Percentiles rank a stretch among this genome's conserved stretches.
phyloP scores from a whole-genome alignment of 768 basidiomycete species.

The Neoboletus brunneissimus region DNA sequence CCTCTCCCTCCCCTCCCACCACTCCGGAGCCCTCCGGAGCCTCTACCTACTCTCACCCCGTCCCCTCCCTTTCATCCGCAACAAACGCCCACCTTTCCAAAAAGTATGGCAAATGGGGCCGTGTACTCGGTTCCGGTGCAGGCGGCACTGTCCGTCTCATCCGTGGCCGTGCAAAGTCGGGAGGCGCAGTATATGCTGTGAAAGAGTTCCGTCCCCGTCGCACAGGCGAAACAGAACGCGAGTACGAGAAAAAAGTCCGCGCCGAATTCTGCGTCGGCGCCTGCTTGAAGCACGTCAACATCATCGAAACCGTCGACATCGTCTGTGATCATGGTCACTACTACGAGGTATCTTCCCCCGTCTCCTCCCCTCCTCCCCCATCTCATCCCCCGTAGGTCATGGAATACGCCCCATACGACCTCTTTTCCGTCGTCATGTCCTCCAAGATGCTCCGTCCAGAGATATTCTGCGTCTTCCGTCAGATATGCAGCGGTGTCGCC shows the following conservation, averaged over 20 bases:
- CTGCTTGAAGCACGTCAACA: conserved; percentile 90
- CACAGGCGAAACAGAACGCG: conserved; percentile 85
- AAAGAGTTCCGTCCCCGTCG: conserved; percentile 96
- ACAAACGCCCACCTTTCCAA: conserved; percentile 92
- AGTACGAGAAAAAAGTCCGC: conserved; percentile 99
- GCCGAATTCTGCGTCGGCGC: conserved; percentile 98
- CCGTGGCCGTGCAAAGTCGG: conserved; percentile 78
- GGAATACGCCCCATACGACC: conserved; percentile 98
- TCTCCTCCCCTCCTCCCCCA: background rate
- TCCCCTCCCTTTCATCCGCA: conserved; percentile 70
- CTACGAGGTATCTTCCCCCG: conserved; percentile 71
- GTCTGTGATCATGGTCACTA: conserved; percentile 97
- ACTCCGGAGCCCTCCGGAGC: conserved; percentile 23
- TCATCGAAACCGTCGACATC: conserved; percentile 98
- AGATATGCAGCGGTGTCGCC: conserved; percentile 97
- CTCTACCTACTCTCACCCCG: conserved; percentile 32
- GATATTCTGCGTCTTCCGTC: conserved; percentile 98
- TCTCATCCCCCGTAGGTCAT: conserved; percentile 66
- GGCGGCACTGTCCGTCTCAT: conserved; percentile 98
- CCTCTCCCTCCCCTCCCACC: conserved; percentile 27
- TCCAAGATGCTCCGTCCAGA: conserved; percentile 98
- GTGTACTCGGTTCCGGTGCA: conserved; percentile 91
- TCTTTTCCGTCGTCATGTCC: conserved; percentile 99
- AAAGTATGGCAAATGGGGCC: conserved; percentile 99
- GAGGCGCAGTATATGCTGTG: conserved; percentile 86